A percentile compares a stretch with the other conserved stretches of the same genome.
These are phyloP conservation scores for Xylaria acuta DNA, from an alignment of 495 filamentous ascomycete genomes.

Conservation along the genomic window DNA sequence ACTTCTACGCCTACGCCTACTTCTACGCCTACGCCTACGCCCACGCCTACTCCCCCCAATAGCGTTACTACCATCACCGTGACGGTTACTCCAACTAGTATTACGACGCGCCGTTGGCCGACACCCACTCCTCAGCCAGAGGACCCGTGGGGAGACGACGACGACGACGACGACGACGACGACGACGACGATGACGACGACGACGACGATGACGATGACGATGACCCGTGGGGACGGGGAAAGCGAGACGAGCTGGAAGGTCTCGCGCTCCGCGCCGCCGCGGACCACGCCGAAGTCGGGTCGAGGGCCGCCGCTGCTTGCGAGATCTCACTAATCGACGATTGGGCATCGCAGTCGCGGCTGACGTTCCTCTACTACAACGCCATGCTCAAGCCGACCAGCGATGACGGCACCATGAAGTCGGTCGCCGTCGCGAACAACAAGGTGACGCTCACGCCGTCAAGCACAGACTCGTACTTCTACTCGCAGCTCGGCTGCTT, in stretches of 20 bases:
- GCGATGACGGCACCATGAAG: slow-evolving; percentile 66
- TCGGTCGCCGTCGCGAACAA: slow-evolving; percentile 62
- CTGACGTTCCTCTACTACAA: slow-evolving; percentile 71
- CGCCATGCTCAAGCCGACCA: slow-evolving; percentile 60
- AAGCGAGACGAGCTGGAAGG: slow-evolving; percentile 29
- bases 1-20: slow-evolving; percentile 19
- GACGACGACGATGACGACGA: slow-evolving; percentile 24
- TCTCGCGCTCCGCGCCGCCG: slow-evolving; percentile 28
- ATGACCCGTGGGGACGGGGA: slow-evolving; percentile 2
- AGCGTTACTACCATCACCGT: slow-evolving; percentile 28
- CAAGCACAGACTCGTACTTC: slow-evolving; percentile 59
- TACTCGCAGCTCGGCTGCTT: slow-evolving; percentile 65
- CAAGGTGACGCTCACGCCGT: slow-evolving; percentile 60
- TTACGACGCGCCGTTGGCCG: slow-evolving; percentile 8
- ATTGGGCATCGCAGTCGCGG: slow-evolving; percentile 68
- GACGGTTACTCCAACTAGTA: slow-evolving; percentile 29
- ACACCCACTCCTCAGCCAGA: slow-evolving; percentile 17
- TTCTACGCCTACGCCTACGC: not conserved
- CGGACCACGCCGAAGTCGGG: slow-evolving; percentile 1
- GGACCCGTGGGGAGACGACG: slow-evolving; percentile 34
- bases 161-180: slow-evolving; percentile 25
- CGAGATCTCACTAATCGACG: slow-evolving; percentile 61
- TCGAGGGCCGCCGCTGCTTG: slow-evolving; percentile 45
- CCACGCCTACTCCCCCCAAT: not conserved
- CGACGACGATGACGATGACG: slow-evolving; percentile 25